Evolutionary conservation across 306 rosid genomes (phyloP), one percentile per base, ranked within the genome.

Genomic region (Cyclanthera cordifolia): DNA sequence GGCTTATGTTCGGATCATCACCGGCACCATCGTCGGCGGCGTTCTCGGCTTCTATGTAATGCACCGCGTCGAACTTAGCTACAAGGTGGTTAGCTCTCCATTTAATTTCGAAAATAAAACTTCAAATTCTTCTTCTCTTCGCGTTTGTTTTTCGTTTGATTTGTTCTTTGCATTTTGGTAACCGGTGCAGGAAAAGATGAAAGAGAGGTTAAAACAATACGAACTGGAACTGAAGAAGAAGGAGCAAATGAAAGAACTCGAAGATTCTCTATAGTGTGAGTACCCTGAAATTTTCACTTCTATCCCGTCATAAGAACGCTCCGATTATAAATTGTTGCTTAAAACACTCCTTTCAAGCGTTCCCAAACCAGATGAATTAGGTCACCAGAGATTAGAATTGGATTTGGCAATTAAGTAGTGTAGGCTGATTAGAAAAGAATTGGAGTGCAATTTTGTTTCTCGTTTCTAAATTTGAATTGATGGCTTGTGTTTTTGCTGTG

Each of bases 11-110:
- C 77, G 95, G 75, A 87, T 90, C 82, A 84, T 88, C 65, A 16
- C 78, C 53, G 97, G 97, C 17, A 87, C 92, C 24, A 79, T 87
- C 60, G 6, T 82, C 8, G 95, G 92, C 53, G 92, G 92, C 67
- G 72, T 77, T 59, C 87, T 92, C 63, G 96, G 95, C 72, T 92
- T 92, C 89, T 92, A 92, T 50, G 90, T 82, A 64, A 92, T 89
- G 96, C 93, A 89, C 72, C 89, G 85, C 46, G 7, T 81, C 24
- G 96, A 89, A 80, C 68, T 25, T 15, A 74, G 79, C 76, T 89
- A 89, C 71, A 87, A 89, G 97, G 97, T 89, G 97, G 97, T 89
- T 50, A 58, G 47, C 7, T 20, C 46, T 8, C 53, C 16, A 54
- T 61, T 32, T 56, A 15, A 43, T 69, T 72, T 15, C 63, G 19